Base-by-base conservation (phyloP, 768 basidiomycete genomes). In the Leucosporidium creatinivorum region DNA sequence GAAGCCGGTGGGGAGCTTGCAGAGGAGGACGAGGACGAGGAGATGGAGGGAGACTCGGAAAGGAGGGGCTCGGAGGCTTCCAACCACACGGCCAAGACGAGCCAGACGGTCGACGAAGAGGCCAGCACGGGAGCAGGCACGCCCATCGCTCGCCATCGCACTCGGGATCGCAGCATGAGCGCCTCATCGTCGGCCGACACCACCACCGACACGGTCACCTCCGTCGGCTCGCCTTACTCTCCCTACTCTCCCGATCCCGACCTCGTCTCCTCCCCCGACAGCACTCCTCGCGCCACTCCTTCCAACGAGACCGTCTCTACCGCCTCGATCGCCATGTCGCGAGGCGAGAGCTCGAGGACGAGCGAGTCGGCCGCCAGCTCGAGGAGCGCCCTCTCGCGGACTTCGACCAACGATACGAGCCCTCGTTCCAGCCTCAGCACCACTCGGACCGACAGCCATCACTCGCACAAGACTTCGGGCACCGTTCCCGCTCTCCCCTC, bases 21-120 rank as follows among this genome's bases (percentile, higher is more conserved):
- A 8, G 66, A 64, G 10, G 69, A 65, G 21, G 66, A 31, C 0
- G 75, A 73, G 23, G 73, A 68, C 9, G 71, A 70, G 19, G 63
- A 62, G 18, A 65, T 62, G 4, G 70, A 73, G 23, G 73, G 72
- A 4, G 73, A 76, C 25, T 9, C 12, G 6, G 8, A 9, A 36
- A 39, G 33, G 23, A 25, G 47, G 25, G 25, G 26, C n/a, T 21
- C n/a, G 12, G 23, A 23, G 36, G 39, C 39, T 44, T 44, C 39
- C 8, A 44, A 44, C 39, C 39, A 44, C 39, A 44, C 39, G 10
- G 51, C 51, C 51, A 52, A 52, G n/a, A 52, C n/a, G 51, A 52
- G n/a, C 15, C n/a, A 23, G 9, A 52, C 51, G 23, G 51, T 26
- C 13, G 26, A n/a, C 15, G 51, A 52, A 9, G 51, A 52, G 26